phyloP scores from a whole-genome alignment of 2,329 filamentous ascomycete species.

The Aureobasidium musti region DNA sequence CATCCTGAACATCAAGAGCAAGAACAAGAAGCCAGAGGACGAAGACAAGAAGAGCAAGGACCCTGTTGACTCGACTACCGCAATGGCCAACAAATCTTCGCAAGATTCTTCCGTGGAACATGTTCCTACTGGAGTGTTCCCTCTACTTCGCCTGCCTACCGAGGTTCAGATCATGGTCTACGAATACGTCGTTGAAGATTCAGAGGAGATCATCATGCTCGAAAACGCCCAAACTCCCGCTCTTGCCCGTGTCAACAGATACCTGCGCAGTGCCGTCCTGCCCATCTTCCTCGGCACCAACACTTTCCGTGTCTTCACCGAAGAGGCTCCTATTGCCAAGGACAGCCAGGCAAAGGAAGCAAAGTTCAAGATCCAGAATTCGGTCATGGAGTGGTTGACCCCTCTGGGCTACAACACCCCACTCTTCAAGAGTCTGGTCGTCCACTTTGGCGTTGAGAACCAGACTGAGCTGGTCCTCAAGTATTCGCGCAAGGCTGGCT shows the following conservation, averaged over 20 bases:
- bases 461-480: neutral
- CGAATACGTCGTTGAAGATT: neutral
- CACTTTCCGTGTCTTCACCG: conserved; percentile 15
- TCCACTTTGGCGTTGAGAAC: conserved; percentile 1
- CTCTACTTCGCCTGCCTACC: neutral
- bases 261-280: neutral
- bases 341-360: neutral
- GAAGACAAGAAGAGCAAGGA: neutral
- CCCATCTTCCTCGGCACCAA: conserved; percentile 6
- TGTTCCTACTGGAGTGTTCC: conserved; percentile 7
- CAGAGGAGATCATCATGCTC: conserved; percentile 9
- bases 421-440: conserved; percentile 16
- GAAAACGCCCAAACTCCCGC: conserved; percentile 13
- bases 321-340: neutral
- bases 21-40: neutral
- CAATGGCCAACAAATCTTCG: neutral
- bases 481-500: neutral
- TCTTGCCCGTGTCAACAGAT: neutral
- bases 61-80: neutral
- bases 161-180: conserved; percentile 16
- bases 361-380: conserved; percentile 6
- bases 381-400: conserved; percentile 1
- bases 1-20: conserved; percentile 4
- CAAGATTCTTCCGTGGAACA: neutral
- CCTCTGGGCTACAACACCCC: conserved; percentile 2